Evolutionary conservation across 495 filamentous ascomycete genomes (phyloP).

Genomic region (Lentithecium fluviatile): DNA sequence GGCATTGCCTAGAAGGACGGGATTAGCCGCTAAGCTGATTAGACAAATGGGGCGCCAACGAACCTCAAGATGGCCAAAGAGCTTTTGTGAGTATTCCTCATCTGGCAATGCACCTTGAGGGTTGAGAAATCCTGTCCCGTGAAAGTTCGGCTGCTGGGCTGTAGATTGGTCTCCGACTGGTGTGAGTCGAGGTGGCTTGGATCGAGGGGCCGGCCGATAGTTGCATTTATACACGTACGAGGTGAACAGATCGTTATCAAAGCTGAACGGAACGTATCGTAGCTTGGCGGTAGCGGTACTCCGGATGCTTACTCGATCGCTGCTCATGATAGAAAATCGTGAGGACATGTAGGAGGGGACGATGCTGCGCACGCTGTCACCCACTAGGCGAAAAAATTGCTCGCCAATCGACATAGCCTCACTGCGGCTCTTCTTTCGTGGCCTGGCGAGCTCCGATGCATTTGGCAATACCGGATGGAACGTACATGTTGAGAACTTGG

Average conservation of each 20-base stretch:
- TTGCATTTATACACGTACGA: conserved; percentile 28
- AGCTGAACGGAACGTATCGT: conserved; percentile 14
- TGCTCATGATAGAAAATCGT: neutral
- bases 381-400: conserved; percentile 7
- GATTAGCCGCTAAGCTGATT: no score
- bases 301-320: neutral
- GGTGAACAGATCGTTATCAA: conserved; percentile 21
- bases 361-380: conserved; percentile 15
- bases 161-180: no score
- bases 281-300: neutral
- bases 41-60: no score
- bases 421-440: neutral
- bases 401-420: conserved; percentile 12
- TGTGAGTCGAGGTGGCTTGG: no score
- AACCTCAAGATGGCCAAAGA: no score
- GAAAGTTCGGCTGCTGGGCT: no score
- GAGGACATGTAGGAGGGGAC: conserved; percentile 15
- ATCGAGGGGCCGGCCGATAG: conserved; percentile 2
- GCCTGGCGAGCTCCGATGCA: neutral
- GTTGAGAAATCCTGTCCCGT: no score
- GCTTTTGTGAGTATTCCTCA: no score
- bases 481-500: conserved; percentile 17
- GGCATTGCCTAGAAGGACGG: no score
- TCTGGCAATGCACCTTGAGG: no score
- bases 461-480: neutral